These are phyloP conservation scores for Pleurotus ostreatus DNA, from an alignment of 768 basidiomycete species.

Conservation along the genomic window DNA sequence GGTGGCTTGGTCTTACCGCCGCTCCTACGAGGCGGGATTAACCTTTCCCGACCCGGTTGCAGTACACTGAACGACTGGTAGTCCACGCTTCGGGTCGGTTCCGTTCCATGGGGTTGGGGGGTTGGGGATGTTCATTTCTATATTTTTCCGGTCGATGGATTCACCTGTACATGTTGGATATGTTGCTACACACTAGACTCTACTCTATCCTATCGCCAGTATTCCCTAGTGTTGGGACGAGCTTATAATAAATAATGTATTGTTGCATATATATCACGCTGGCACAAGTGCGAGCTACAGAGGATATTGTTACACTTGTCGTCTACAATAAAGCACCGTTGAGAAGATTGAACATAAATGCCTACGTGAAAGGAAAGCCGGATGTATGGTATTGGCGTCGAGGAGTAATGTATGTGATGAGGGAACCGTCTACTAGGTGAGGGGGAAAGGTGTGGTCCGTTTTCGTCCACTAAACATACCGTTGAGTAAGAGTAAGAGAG, in stretches of 20 bases:
- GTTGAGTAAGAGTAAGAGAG: not conserved
- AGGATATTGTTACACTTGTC: constrained; percentile 1
- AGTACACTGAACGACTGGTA: constrained; percentile 73
- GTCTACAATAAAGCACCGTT: constrained; percentile 1
- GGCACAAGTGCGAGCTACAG: not conserved
- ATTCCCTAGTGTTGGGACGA: not conserved
- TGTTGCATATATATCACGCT: not conserved
- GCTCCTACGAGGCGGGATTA: constrained; percentile 82
- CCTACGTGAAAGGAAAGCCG: not conserved
- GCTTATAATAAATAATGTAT: constrained; percentile 8
- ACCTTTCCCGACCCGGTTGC: constrained; percentile 69
- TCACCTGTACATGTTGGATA: not conserved
- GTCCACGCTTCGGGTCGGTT: constrained; percentile 3
- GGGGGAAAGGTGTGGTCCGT: not conserved
- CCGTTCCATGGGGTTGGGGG: not conserved
- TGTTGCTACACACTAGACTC: not conserved
- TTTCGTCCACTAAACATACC: not conserved
- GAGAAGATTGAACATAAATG: not conserved
- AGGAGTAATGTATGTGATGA: not conserved
- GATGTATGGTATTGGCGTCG: constrained; percentile 6
- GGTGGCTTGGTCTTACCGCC: constrained; percentile 80
- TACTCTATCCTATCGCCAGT: not conserved
- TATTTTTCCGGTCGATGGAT: not conserved
- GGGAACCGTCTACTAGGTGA: not conserved
- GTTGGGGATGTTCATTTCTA: not conserved